Percentiles rank a stretch among this genome's conserved stretches.
phyloP scores from a whole-genome alignment of 768 basidiomycete species.

The Podaxis carcinomalis region DNA sequence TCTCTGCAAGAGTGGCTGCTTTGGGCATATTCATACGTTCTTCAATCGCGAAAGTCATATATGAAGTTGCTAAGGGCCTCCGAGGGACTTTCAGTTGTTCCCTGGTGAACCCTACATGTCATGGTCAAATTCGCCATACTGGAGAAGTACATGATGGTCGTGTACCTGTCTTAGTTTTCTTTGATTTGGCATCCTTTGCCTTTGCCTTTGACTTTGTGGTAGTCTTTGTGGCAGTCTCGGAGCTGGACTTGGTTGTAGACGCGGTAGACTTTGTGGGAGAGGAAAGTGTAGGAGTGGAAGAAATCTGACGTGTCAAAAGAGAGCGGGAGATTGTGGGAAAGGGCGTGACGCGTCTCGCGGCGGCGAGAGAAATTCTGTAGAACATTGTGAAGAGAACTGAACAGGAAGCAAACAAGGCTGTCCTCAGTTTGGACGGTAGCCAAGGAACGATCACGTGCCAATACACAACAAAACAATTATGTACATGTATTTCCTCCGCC shows the following conservation, averaged over 20 bases:
- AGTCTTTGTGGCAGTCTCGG: background rate
- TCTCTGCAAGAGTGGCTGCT: background rate
- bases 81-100: background rate
- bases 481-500: no score
- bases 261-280: background rate
- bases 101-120: background rate
- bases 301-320: constrained; percentile 1
- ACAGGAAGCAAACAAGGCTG: background rate
- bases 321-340: background rate
- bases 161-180: background rate
- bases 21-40: background rate
- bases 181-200: background rate
- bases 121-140: background rate
- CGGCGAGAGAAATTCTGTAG: background rate
- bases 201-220: background rate
- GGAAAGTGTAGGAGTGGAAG: background rate
- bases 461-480: background rate
- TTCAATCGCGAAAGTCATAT: background rate
- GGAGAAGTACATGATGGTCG: background rate
- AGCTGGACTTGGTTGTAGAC: background rate
- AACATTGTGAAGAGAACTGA: background rate
- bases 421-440: background rate
- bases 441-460: background rate
- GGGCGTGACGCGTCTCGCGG: background rate
- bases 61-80: background rate